A percentile compares a stretch with the other conserved stretches of the same genome.
These are phyloP conservation scores for Euphorbia lathyris DNA, from an alignment of 345 rosid genomes.

Conservation along the genomic window DNA sequence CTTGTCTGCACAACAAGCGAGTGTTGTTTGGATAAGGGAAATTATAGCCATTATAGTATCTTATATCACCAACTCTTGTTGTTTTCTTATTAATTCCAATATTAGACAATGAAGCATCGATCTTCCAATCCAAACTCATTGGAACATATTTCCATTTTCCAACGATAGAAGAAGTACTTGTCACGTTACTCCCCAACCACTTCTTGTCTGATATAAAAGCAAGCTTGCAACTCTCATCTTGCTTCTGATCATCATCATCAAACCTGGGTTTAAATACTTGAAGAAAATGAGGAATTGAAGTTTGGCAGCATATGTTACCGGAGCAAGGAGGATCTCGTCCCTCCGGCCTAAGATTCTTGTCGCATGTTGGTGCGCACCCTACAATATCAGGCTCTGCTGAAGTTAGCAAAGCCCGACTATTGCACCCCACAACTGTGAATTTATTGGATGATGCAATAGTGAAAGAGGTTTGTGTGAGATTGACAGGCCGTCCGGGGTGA, in stretches of 20 bases:
- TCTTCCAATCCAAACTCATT: conserved; percentile 1
- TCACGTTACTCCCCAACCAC: neutral
- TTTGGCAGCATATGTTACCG: conserved; percentile 3
- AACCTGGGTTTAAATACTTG: neutral
- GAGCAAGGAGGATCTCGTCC: neutral
- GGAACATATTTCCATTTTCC: neutral
- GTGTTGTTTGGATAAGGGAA: conserved; percentile 1
- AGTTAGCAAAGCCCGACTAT: neutral
- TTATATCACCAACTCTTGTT: neutral
- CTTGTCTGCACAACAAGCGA: neutral
- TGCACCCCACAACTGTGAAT: conserved; percentile 10
- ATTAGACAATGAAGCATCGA: neutral
- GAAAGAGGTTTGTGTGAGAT: conserved; percentile 1
- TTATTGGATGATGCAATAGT: neutral
- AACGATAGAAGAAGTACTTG: neutral
- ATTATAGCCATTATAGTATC: neutral
- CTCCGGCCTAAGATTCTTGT: too few relatives aligned
- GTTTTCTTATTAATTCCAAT: neutral
- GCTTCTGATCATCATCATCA: too few relatives aligned
- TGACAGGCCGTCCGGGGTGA: neutral
- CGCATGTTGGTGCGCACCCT: conserved; percentile 10
- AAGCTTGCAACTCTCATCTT: neutral
- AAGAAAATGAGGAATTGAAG: neutral
- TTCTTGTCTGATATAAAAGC: neutral
- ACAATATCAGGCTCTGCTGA: neutral